Base-by-base conservation (phyloP, 495 filamentous ascomycete genomes). In the Pyrenula massariospora region DNA sequence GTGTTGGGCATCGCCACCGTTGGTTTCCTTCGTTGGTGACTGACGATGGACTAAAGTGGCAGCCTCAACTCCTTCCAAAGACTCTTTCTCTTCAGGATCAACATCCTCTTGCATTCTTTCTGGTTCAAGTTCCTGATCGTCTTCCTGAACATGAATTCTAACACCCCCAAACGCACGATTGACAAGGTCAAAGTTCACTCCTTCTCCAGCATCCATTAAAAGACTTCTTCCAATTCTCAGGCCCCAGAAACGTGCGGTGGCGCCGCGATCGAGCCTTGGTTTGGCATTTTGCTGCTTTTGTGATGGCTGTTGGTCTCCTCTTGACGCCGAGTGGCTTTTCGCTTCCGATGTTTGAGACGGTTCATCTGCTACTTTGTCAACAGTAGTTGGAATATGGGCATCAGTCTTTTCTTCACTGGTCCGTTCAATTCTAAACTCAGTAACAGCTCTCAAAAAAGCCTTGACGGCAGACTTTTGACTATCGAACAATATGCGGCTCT, bases 111-210 rank as follows among this genome's bases (percentile, higher is more conserved):
- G 77, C 10, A 62, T 58, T 42, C 68, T 65, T 53, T 73, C 77
- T 50, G 63, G 54, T 2, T 73, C 71, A 19, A 61, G 59, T 3
- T 72, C 70, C n/a, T 62, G 66, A 22, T 72, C 69, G 24, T 62
- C 59, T 24, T 68, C 68, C 12, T 68, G 62, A 2, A 69, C 11
- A 15, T 62, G 59, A 12, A 69, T 69, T 3, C 76, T 76, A 8
- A 79, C 63, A 2, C 82, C 84, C 22, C 83, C 80, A 60, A 87
- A 88, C 1, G 84, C 83, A 12, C 71, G 71, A 61, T 86, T 82
- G 52, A 82, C 77, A 59, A 77, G 81, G 10, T 66, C 66, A 66
- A 77, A 85, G 42, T 80, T 76, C 50, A 87, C 68, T 3, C 72
- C 74, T 53, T 76, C 74, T 0, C 74, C 78, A n/a, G 77, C 78